Conservation (phyloP, 1,284 basidiomycete species). For the Rhodotorula sp. region DNA sequence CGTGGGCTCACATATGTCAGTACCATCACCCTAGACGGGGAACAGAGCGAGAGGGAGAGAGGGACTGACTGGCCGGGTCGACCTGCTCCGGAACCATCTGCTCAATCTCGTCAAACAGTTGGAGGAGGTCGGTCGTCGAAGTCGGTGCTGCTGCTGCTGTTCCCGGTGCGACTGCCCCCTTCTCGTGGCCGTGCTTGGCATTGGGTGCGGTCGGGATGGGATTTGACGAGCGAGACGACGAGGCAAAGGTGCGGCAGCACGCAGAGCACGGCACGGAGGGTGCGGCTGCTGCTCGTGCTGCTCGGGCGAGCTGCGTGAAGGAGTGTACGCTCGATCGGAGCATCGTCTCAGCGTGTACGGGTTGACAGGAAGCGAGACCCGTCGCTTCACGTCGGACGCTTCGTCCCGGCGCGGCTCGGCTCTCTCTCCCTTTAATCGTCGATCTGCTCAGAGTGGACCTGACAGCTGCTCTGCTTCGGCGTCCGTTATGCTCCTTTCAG, state of each 20-base stretch:
- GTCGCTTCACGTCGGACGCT: too few relatives aligned
- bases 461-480: too few relatives aligned
- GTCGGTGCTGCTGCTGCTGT: neutral
- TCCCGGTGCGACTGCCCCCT: neutral
- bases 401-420: too few relatives aligned
- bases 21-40: neutral
- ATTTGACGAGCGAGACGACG: neutral
- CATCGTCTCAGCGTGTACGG: neutral
- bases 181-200: neutral
- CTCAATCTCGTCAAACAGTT: neutral
- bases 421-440: too few relatives aligned
- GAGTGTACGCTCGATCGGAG: neutral
- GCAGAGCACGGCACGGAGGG: neutral
- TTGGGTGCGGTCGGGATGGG: neutral
- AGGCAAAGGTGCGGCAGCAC: neutral
- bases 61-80: slow-evolving; percentile 5
- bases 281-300: neutral
- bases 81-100: neutral
- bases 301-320: neutral
- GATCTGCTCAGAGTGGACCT: too few relatives aligned
- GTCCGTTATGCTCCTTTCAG: too few relatives aligned
- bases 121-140: neutral
- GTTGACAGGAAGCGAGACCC: too few relatives aligned
- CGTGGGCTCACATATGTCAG: neutral
- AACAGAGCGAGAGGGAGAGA: neutral